These are phyloP conservation scores for Chlorophyllum brunneum DNA, from an alignment of 768 basidiomycete species.

Conservation along the genomic window DNA sequence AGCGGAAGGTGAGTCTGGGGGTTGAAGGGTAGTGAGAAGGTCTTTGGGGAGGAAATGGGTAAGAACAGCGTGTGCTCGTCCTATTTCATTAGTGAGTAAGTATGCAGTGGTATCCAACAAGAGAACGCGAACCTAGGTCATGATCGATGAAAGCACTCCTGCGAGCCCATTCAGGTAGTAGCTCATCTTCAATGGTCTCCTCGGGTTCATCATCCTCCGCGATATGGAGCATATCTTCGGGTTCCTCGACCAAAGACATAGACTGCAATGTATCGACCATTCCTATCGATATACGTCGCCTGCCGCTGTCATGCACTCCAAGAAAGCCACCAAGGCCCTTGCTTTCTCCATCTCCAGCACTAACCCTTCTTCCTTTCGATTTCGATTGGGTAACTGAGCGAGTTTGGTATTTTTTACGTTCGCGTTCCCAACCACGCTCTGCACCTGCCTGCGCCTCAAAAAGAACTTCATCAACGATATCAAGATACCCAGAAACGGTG, in stretches of 20 bases:
- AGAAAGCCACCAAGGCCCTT: slow-evolving; percentile 16
- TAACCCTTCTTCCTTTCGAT: slow-evolving; percentile 45
- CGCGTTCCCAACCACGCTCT: slow-evolving; percentile 42
- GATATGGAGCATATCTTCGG: slow-evolving; percentile 47
- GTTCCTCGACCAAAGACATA: slow-evolving; percentile 51
- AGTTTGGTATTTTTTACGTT: slow-evolving; percentile 9
- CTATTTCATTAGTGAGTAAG: slow-evolving; percentile 34
- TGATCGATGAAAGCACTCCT: slow-evolving; percentile 50
- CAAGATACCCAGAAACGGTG: slow-evolving; percentile 59
- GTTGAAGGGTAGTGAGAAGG: slow-evolving; percentile 22
- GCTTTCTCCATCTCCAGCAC: slow-evolving; percentile 36
- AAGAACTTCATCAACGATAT: slow-evolving; percentile 76
- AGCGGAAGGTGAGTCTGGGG: slow-evolving; percentile 25
- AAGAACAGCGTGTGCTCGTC: slow-evolving; percentile 62
- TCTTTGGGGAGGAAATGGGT: slow-evolving; percentile 51
- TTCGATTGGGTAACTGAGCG: slow-evolving; percentile 21
- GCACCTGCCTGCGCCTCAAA: slow-evolving; percentile 57
- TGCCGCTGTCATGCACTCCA: slow-evolving; percentile 23
- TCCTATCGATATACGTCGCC: slow-evolving; percentile 58
- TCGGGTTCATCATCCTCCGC: slow-evolving; percentile 32
- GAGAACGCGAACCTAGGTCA: slow-evolving; percentile 47
- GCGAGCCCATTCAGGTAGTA: slow-evolving; percentile 77
- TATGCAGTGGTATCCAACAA: slow-evolving; percentile 5
- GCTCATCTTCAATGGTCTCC: slow-evolving; percentile 59
- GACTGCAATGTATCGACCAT: slow-evolving; percentile 50